Evolutionary conservation across 805 yeast genomes (phyloP), one percentile per base, ranked within the genome.

Genomic region (Tetrapisispora namnaoensis): DNA sequence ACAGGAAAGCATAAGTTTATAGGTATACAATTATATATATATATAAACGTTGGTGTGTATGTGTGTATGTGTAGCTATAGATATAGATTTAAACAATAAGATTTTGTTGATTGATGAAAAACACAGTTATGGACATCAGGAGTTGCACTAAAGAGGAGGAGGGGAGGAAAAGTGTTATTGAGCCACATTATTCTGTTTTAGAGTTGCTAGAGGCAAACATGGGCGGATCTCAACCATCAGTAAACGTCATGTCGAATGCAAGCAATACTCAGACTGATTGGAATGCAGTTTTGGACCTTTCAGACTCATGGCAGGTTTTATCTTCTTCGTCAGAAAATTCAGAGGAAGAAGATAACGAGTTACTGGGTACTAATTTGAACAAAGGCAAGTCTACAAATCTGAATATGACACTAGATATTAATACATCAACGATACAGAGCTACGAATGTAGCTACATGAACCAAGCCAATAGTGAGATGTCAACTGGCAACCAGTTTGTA

Each of bases 281-380:
- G n/a, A 39, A 21, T 21, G 47, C 45, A n/a, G 46, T 41, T 6
- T 42, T 49, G n/a, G 54, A 56, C 37, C 51, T 62, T 20, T 56
- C 63, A 6, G 61, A 58, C 18, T 63, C 68, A 2, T 63, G 68
- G 68, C 64, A 62, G 24, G 53, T 60, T 8, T 57, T 64, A 16
- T 49, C 58, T 21, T 62, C 65, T 1, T 59, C 62, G 1, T 59
- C 63, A 37, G 67, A 62, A 42, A 62, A 64, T 10, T 61, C 68
- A n/a, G 66, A 62, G 30, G 68, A 62, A 42, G 68, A 61, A 36
- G 49, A 51, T 7, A 34, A 6, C 22, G 37, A 34, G 13, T 11
- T 37, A 20, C 2, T 32, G 37, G 34, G 18, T 42, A 24, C 24
- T 36, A 36, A 8, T 49, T 21, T 2, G 11, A 24, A 20, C 40